Evolutionary conservation across 768 basidiomycete genomes (phyloP).

Genomic region (Podaxis carcinomalis): DNA sequence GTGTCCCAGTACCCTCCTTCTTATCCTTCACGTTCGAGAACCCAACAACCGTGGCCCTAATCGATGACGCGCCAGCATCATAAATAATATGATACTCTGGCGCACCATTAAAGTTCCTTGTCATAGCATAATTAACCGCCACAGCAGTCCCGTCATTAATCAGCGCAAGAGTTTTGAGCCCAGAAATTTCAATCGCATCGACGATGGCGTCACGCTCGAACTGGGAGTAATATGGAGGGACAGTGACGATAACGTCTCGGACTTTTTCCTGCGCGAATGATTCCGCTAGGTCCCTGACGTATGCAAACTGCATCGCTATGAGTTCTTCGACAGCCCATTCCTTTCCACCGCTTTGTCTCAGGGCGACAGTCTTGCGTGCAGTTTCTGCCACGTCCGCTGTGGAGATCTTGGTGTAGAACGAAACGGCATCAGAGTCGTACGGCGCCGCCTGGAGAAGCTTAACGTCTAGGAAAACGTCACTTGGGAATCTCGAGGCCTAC

Average conservation of each 20-base stretch:
- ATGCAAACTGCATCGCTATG: conserved; percentile 89
- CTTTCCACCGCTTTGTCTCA: conserved; percentile 57
- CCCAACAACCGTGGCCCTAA: conserved; percentile 71
- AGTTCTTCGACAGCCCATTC: conserved; percentile 88
- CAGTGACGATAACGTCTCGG: conserved; percentile 80
- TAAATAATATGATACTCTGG: conserved; percentile 89
- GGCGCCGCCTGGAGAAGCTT: conserved; percentile 81
- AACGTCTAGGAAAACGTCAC: conserved; percentile 79
- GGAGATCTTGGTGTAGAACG: conserved; percentile 56
- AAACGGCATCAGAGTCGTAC: conserved; percentile 50
- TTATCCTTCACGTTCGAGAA: conserved; percentile 52
- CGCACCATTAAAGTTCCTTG: conserved; percentile 66
- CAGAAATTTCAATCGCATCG: conserved; percentile 91
- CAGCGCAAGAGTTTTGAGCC: conserved; percentile 75
- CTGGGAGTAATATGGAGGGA: conserved; percentile 88
- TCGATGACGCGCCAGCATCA: conserved; percentile 87
- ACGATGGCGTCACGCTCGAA: conserved; percentile 88
- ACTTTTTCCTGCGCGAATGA: conserved; percentile 70
- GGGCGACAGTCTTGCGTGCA: conserved; percentile 52
- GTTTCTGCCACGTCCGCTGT: conserved; percentile 50
- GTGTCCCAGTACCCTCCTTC: conserved; percentile 56
- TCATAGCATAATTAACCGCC: conserved; percentile 99
- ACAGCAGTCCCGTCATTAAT: conserved; percentile 93
- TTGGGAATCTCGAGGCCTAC: conserved; percentile 89
- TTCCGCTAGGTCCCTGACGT: conserved; percentile 88